Base-by-base conservation (phyloP, 768 basidiomycete species). In the Inosperma sp. region DNA sequence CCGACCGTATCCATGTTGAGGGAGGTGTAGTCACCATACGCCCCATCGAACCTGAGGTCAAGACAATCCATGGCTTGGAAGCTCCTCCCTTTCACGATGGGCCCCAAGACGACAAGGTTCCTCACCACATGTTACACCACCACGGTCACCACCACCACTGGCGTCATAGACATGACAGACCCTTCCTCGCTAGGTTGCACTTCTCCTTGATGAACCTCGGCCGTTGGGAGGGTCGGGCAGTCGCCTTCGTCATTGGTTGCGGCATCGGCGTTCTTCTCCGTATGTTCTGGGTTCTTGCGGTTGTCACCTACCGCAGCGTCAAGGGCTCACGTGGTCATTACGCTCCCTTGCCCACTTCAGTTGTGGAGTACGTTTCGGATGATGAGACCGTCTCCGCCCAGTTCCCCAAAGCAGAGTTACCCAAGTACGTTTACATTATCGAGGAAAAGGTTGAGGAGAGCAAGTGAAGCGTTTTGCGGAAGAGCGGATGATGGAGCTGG, bases 161-260 rank as follows among this genome's bases (percentile, higher is more conserved):
- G 45, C 62, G 63, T 25, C 62, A 56, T 53, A 62, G 68, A 8
- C 48, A 59, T 23, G 57, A 62, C 43, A 57, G 59, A 17, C 68
- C 76, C 27, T 87, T 88, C 76, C 51, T 77, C 40, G 68, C 64
- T 37, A 82, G 89, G 39, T 68, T 91, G 54, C 79, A 83, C 59
- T 68, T 68, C 48, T 84, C 88, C 2, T 67, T 91, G 48, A 80
- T 80, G 72, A 65, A 78, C 7, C 79, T 92, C 13, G 86, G 88
- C 10, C 81, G 81, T 16, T 91, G 89, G 88, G 89, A 92, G 67
- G 88, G 88, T 44, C 76, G 87, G 43, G 81, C 82, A 8, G 83
- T 92, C 13, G 83, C 90, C 3, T 92, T 92, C 53, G 88, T 92
- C 50, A 76, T 92, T 14, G 89, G 88, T 73, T 89, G 86, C 59